A percentile compares a stretch with the other conserved stretches of the same genome.
Conservation (phyloP, 768 basidiomycete genomes). For the Suillus americanus region DNA sequence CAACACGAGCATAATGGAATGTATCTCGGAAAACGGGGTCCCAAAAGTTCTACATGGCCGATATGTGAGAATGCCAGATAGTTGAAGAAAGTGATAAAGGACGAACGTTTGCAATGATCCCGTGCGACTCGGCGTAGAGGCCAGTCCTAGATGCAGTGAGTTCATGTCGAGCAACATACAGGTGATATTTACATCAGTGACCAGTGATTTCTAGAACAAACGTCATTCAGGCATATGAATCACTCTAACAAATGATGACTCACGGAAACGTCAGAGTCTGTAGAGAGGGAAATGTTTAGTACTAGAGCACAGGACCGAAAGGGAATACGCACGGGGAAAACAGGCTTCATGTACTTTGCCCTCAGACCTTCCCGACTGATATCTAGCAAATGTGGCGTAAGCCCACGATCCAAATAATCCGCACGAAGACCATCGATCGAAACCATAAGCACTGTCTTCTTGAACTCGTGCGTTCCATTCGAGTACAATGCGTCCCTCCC, state of each 20-base stretch:
- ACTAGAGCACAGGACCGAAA: not conserved
- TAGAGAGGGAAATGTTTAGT: slow-evolving; percentile 10
- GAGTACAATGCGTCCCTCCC: slow-evolving; percentile 43
- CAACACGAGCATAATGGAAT: slow-evolving; percentile 70
- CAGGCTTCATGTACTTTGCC: slow-evolving; percentile 84
- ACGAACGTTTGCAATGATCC: slow-evolving; percentile 84
- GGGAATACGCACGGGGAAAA: slow-evolving; percentile 69
- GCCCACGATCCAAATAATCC: slow-evolving; percentile 81
- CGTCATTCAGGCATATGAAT: slow-evolving; percentile 7
- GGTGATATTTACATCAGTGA: slow-evolving; percentile 59
- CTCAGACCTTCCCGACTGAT: slow-evolving; percentile 83
- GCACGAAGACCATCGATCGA: slow-evolving; percentile 88
- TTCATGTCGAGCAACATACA: slow-evolving; percentile 1
- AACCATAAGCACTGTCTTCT: slow-evolving; percentile 77
- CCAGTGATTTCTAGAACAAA: slow-evolving; percentile 77
- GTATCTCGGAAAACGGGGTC: slow-evolving; percentile 62
- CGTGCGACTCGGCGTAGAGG: slow-evolving; percentile 85
- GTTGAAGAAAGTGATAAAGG: not conserved
- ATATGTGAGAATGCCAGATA: not conserved
- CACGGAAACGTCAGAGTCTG: slow-evolving; percentile 90
- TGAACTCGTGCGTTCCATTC: slow-evolving; percentile 85
- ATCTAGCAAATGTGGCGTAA: slow-evolving; percentile 80
- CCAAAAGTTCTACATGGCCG: slow-evolving; percentile 72
- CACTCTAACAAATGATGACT: slow-evolving; percentile 31
- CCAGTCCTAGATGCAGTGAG: slow-evolving; percentile 63